Conservation (phyloP, 2,329 filamentous ascomycete species). For the Phaeoacremonium minimum region DNA sequence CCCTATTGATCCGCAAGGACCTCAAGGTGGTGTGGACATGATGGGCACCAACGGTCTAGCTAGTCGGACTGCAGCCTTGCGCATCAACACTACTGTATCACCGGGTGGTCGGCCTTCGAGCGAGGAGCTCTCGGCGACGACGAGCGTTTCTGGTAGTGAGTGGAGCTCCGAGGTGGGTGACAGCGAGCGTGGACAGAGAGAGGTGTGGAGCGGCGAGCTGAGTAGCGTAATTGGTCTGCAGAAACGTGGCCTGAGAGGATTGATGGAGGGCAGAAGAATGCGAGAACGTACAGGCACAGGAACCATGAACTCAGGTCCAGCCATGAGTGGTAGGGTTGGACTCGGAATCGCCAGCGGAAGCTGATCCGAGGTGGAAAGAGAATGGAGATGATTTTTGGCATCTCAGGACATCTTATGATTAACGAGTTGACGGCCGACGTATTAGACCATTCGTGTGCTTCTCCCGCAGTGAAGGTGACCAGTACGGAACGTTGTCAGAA, state of each 20-base stretch:
- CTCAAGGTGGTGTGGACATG: slow-evolving; percentile 15
- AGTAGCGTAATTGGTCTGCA: slow-evolving; percentile 92
- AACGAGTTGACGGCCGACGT: too few relatives aligned
- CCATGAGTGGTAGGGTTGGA: slow-evolving; percentile 23
- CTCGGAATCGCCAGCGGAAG: slow-evolving; percentile 21
- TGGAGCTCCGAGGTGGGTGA: slow-evolving; percentile 52
- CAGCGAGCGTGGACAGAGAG: slow-evolving; percentile 44
- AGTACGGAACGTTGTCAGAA: too few relatives aligned
- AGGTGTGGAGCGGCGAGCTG: slow-evolving; percentile 77
- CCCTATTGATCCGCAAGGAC: slow-evolving; percentile 15
- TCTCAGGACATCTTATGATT: too few relatives aligned
- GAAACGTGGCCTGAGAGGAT: slow-evolving; percentile 82
- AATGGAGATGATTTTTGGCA: too few relatives aligned
- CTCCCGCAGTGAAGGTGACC: too few relatives aligned
- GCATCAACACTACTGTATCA: slow-evolving; percentile 42
- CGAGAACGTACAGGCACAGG: slow-evolving; percentile 61
- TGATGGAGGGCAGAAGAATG: slow-evolving; percentile 92
- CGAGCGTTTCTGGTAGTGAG: slow-evolving; percentile 50
- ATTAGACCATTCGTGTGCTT: too few relatives aligned
- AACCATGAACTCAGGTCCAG: slow-evolving; percentile 14
- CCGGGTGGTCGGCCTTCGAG: slow-evolving; percentile 31
- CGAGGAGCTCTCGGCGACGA: slow-evolving; percentile 44
- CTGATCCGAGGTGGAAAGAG: too few relatives aligned
- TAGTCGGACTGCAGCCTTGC: slow-evolving; percentile 32
- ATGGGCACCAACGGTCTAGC: slow-evolving; percentile 25